Base-by-base conservation (phyloP, 805 yeast species). In the Ascoidea asiatica region DNA sequence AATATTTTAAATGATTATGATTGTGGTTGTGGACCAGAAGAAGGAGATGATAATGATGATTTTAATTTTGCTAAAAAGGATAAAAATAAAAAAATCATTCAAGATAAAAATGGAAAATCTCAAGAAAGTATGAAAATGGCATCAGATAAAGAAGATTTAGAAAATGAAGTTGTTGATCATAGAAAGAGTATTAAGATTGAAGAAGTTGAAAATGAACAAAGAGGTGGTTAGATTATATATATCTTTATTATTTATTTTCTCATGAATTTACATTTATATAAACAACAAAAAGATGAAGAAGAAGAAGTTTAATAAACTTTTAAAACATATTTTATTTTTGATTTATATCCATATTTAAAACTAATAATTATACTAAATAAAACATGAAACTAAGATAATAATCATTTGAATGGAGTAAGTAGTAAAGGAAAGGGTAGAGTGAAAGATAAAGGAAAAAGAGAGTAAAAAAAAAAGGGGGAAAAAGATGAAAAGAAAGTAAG, bases 1-100 rank as follows among this genome's bases (percentile, higher is more conserved):
- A 76, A 73, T 5, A 82, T 92, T 45, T 65, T 85, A 44, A 96
- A 87, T 52, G 92, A 86, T 61, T 92, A 92, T 61, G 95, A 89
- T 55, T 90, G 98, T 66, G 98, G 98, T 0, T 90, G 98, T 64
- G 95, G 92, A 1, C 69, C 60, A 11, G 95, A 78, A 43, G 90
- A 79, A 53, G 75, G 72, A 52, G 63, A 54, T 5, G 70, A 65
- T 41, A 77, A 69, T 45, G 50, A 48, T 36, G 53, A 48, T 22
- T 44, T 47, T 18, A 70, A 73, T 2, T 56, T 67, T 45, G 66
- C 65, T 2, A 53, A 55, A 23, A 15, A 19, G 20, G 29, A 58
- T 60, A 43, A 52, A 55, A 17, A 50, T 60, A 23, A 52, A 52
- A 43, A 17, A 29, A 41, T 23, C 5, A 18, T 41, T 15, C 5